Evolutionary conservation across 2,329 filamentous ascomycete genomes (phyloP).

Genomic region (Clonostachys rhizophaga): DNA sequence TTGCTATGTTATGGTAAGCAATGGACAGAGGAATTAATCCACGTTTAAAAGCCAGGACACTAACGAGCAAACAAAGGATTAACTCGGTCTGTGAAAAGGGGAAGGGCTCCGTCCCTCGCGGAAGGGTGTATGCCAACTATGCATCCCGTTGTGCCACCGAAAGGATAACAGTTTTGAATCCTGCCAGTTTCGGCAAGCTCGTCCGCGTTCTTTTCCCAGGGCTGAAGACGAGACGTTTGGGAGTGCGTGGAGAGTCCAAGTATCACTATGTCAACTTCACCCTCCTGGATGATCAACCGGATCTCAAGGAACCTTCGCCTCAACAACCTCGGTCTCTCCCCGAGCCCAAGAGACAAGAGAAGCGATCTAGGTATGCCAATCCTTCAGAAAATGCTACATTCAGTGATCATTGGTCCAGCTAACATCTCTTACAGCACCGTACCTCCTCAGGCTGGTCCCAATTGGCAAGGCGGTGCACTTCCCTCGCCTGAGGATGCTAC

Average conservation of each 20-base stretch:
- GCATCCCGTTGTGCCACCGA: constrained; percentile 89
- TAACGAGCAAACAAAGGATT: constrained; percentile 47
- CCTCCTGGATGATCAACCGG: constrained; percentile 44
- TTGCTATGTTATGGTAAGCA: constrained; percentile 81
- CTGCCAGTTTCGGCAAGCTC: constrained; percentile 95
- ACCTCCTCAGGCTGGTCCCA: constrained; percentile 17
- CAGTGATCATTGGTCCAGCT: neutral
- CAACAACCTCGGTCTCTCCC: neutral
- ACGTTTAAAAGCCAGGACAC: constrained; percentile 3
- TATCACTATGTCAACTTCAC: constrained; percentile 85
- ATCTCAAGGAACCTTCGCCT: neutral
- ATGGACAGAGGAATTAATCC: too few species aligned
- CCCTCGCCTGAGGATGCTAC: constrained; percentile 20
- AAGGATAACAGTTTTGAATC: constrained; percentile 90
- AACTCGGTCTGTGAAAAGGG: constrained; percentile 67
- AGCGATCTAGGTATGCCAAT: neutral
- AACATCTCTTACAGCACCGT: constrained; percentile 18
- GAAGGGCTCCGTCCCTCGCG: constrained; percentile 83
- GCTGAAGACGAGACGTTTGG: constrained; percentile 85
- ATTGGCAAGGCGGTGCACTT: constrained; percentile 13
- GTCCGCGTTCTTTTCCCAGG: constrained; percentile 95
- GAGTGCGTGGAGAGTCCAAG: constrained; percentile 94
- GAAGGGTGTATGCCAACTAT: constrained; percentile 93
- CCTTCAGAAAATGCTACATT: constrained; percentile 37
- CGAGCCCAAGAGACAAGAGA: neutral